These are phyloP conservation scores for Bacidia rubella DNA, from an alignment of 495 filamentous ascomycete genomes.

Conservation along the genomic window DNA sequence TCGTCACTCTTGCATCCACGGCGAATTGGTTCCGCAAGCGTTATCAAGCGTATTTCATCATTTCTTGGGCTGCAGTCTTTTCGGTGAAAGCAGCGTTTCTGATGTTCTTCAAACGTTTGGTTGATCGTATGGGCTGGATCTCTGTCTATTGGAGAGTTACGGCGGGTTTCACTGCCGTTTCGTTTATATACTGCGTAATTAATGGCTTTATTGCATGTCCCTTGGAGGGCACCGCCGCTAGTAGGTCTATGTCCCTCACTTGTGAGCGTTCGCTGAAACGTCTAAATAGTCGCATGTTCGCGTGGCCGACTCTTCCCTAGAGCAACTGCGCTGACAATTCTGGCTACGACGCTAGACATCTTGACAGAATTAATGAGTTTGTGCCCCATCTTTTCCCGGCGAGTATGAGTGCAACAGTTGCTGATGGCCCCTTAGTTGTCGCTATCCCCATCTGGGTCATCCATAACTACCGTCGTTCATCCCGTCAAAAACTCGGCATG, in stretches of 20 bases:
- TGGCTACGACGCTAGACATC: constrained; percentile 2
- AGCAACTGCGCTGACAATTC: not conserved
- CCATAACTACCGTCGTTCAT: constrained; percentile 1
- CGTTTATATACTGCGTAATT: constrained; percentile 2
- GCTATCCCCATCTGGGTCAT: constrained; percentile 8
- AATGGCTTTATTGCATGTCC: constrained; percentile 1
- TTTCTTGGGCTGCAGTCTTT: constrained; percentile 8
- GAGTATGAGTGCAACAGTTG: not conserved
- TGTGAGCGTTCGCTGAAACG: not conserved
- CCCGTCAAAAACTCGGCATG: constrained; percentile 11
- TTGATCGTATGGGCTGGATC: constrained; percentile 5
- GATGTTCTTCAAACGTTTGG: constrained; percentile 7
- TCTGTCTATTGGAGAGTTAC: constrained; percentile 8
- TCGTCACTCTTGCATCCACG: not conserved
- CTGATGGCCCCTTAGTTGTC: constrained; percentile 6
- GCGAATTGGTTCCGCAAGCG: not conserved
- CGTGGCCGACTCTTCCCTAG: not conserved
- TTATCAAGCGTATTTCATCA: not conserved
- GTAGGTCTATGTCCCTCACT: not conserved
- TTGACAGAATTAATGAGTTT: constrained; percentile 6
- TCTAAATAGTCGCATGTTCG: not conserved
- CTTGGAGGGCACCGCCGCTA: not conserved
- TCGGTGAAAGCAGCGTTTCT: constrained; percentile 10
- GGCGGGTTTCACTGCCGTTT: constrained; percentile 4
- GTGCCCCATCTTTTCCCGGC: not conserved